Base-by-base conservation (phyloP, 257 asterid species). In the Sherardia arvensis region DNA sequence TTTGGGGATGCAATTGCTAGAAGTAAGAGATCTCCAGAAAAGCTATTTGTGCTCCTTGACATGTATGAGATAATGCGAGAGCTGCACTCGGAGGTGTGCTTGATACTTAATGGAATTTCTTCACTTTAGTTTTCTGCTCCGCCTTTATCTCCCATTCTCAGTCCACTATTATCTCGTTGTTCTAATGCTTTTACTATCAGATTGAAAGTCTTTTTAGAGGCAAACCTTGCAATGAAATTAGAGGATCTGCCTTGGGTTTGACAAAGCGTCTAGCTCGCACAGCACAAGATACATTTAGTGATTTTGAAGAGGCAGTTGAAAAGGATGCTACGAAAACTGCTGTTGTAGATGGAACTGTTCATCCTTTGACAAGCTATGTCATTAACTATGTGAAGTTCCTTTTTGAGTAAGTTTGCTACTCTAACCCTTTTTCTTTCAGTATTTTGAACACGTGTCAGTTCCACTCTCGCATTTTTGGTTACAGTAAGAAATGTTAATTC, bases 21-120 rank as follows among this genome's bases (percentile, higher is more conserved):
- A 83, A 90, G 99, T 91, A 93, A 93, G 80, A 81, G 99, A 78
- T 93, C 99, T 30, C 99, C 97, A 49, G 99, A 93, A 79, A 93
- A 93, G 78, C 77, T 93, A 70, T 93, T 93, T 73, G 97, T 90
- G 81, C 93, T 93, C 71, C 84, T 93, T 40, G 97, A 93, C 76
- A 93, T 93, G 99, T 90, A 93, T 74, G 99, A 93, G 79, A 93
- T 90, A 70, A 93, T 93, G 99, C 81, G 94, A 74, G 99, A 93
- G 73, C 94, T 93, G 81, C 97, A 90, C 74, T 69, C 81, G 6
- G 97, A 93, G 96, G 97, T 89, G 81, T 76, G 70, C 40, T 63
- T 22, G 51, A 49, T 27, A 51, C 62, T 70, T 47, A 48, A 54
- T 72, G 68, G 23, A 59, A 25, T 49, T 34, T 21, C 2, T 11